Evolutionary conservation across 1,139 yeast species (phyloP), one percentile per base, ranked within the genome.

Genomic region (Yamadazyma spencermartinsiae): DNA sequence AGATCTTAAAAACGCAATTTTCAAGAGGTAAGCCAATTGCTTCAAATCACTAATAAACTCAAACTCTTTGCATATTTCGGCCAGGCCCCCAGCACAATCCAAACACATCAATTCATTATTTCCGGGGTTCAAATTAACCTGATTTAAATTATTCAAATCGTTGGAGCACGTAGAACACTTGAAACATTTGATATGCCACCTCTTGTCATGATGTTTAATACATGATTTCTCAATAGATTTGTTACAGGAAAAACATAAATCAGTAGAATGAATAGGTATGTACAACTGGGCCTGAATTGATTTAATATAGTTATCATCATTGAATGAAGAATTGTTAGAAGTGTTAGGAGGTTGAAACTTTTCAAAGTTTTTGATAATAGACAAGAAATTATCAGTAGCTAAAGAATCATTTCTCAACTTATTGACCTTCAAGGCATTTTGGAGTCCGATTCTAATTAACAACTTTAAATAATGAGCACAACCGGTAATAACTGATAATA

Each of bases 401-500:
- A 65, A 69, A 0, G 83, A 75, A 8, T 84, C 73, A 17, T 78
- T 79, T 13, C 76, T 66, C 4, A 72, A 54, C 47, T 76, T 79
- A 56, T 87, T 88, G 42, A 79, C 73, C 43, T 77, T 82, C 17
- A 92, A 65, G 0, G 96, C 86, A 50, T 82, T 80, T 44, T 79
- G 78, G 34, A 92, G 72, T 1, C 97, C 95, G 52, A 81, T 79
- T 45, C 98, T 72, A 13, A 92, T 86, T 26, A 92, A 69, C 9
- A 92, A 71, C 58, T 94, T 92, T 52, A 92, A 71, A 58, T 89
- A 90, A 60, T 94, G 98, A 0, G 98, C 98, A 54, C 94, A 72
- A 1, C 95, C 90, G 1, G 97, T 89, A 10, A 90, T 92, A 4
- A 90, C 80, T 1, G 94, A 81, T 48, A 92, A 71, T 34, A 92